Evolutionary conservation across 306 rosid genomes (phyloP), one percentile per base, ranked within the genome.

Genomic region (Hippophae rhamnoides): DNA sequence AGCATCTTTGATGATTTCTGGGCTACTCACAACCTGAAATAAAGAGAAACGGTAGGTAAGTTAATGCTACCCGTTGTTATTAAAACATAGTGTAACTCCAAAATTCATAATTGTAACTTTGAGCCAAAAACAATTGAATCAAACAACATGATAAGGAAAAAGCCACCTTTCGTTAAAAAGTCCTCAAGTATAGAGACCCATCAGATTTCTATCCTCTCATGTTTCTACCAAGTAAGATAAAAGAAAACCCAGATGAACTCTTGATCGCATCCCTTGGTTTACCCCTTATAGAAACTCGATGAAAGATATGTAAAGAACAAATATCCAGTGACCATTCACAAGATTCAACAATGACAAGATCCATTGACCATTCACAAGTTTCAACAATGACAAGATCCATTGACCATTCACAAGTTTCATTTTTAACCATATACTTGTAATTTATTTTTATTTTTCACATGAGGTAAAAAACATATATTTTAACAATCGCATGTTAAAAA

Each of bases 21-120:
- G 58, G 76, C 85, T 79, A 70, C 68, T 69, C 55, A 56, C 84
- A 43, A 72, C 86, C 97, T 87, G 74, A 51, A 45, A 31, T 62
- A 1, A 72, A 3, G 55, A 14, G n/a, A n/a, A 11, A 64, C 11
- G 50, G 49, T 43, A 57, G 43, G 56, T 51, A 10, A 50, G 38
- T 31, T 23, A n/a, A n/a, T 8, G 6, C 6, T 3, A 9, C 2
- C 12, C 6, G 13, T 46, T n/a, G 6, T 47, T 47, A 47, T 47
- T 47, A 47, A 47, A 47, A 9, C 51, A 47, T 4, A n/a, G n/a
- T 10, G 13, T 18, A 9, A 47, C 10, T n/a, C 10, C 5, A 47
- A 6, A 8, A 10, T 2, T 9, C n/a, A n/a, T 47, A 52, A 10
- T 9, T 13, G 41, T 12, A 56, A 38, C 49, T 5, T 7, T 40